Conservation (phyloP, 192 early-diverging fungal genomes). For the Coemansia sp. region DNA sequence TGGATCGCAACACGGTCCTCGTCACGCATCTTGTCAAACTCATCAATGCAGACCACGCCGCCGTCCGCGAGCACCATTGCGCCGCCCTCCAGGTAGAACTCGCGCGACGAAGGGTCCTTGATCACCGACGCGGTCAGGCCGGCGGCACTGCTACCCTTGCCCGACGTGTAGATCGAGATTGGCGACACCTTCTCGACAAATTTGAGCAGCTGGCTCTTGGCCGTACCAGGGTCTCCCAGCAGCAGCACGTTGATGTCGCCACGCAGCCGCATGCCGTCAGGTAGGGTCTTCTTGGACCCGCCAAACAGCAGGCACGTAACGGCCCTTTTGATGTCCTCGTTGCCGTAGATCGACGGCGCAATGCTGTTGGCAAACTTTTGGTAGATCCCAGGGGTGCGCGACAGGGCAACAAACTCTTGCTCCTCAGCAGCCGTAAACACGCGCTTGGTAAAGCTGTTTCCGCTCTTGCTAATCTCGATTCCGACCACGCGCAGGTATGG, state of each 20-base stretch:
- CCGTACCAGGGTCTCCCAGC: slow-evolving; percentile 97
- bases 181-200: slow-evolving; percentile 98
- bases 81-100: slow-evolving; percentile 97
- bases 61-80: slow-evolving; percentile 99
- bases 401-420: slow-evolving; percentile 83
- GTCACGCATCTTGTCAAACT: slow-evolving; percentile 99
- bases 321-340: slow-evolving; percentile 95
- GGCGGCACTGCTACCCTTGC: slow-evolving; percentile 97
- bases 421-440: slow-evolving; percentile 90
- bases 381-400: slow-evolving; percentile 82
- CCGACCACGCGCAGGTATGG: slow-evolving; percentile 94
- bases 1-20: slow-evolving; percentile 99
- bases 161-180: slow-evolving; percentile 97
- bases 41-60: slow-evolving; percentile 99
- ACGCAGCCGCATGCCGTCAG: slow-evolving; percentile 93
- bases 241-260: slow-evolving; percentile 98
- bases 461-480: slow-evolving; percentile 75
- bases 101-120: slow-evolving; percentile 82
- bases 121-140: slow-evolving; percentile 98
- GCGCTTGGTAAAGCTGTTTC: slow-evolving; percentile 54
- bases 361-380: slow-evolving; percentile 87
- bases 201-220: slow-evolving; percentile 96
- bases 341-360: slow-evolving; percentile 95
- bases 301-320: slow-evolving; percentile 93
- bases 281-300: slow-evolving; percentile 91